Base-by-base conservation (phyloP, 352 stramenopile species). In the Blastocystis sp. region DNA sequence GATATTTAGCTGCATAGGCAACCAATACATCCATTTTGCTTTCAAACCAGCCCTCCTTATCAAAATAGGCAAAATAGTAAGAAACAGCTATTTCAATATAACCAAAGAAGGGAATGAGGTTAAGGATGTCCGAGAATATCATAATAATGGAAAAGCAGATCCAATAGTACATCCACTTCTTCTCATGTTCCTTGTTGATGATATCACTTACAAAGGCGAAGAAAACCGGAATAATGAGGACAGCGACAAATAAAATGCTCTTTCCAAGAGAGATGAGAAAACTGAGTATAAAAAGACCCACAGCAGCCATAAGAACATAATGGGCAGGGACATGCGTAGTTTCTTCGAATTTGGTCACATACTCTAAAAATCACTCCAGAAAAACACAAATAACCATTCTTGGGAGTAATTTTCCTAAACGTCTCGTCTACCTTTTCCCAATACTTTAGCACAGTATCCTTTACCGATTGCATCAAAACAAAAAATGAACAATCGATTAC, bases 131-230 rank as follows among this genome's bases (percentile, higher is more conserved):
- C 23, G n/a, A 68, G 23, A 50, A 84, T 4, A 84, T 26, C 9
- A 23, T 18, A 8, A 84, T n/a, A 15, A 61, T 63, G 29, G 50
- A 59, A 20, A 84, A 47, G n/a, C 41, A 68, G 3, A 84, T 66
- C 73, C 73, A 84, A 23, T 66, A 54, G 26, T 43, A 84, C 18
- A 84, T 20, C 73, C 73, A 84, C 73, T 84, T 84, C 53, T 61
- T 39, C 39, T 56, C 7, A 55, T 76, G 8, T 26, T 55, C 29
- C 26, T 26, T 2, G 23, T 66, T 66, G 56, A 66, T 13, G 11
- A 45, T 55, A 84, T 84, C 73, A 9, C 47, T 26, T 5, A 66
- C 15, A 45, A 53, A 84, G 50, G 39, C 29, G 8, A 66, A 66
- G 20, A 84, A 8, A 7, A 53, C 43, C 4, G 47, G 47, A 13